Percentiles rank a stretch among this genome's conserved stretches.
Evolutionary conservation across 805 yeast species (phyloP).

Genomic region (Wickerhamiella shivajii): DNA sequence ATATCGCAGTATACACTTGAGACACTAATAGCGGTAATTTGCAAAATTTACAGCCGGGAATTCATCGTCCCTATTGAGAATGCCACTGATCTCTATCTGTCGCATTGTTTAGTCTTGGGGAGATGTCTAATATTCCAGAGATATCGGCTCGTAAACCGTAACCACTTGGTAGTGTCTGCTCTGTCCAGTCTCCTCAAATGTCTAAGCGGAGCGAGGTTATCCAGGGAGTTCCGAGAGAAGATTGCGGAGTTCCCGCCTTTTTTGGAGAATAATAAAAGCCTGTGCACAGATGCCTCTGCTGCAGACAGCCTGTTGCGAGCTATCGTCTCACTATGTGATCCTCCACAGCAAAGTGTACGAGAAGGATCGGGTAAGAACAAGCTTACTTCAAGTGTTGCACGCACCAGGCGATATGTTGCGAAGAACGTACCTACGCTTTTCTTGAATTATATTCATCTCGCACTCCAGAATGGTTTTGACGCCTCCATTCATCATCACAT

Average conservation of each 20-base stretch:
- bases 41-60: conserved; percentile 18
- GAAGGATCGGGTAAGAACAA: conserved; percentile 24
- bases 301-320: conserved; percentile 36
- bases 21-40: conserved; percentile 30
- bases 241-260: conserved; percentile 1
- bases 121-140: conserved; percentile 54
- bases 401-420: conserved; percentile 33
- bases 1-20: conserved; percentile 58
- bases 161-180: conserved; percentile 44
- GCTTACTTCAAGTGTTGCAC: conserved; percentile 40
- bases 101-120: conserved; percentile 39
- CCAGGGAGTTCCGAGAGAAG: conserved; percentile 7
- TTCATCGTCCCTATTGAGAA: conserved; percentile 10
- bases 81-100: conserved; percentile 25
- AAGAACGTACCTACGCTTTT: conserved; percentile 25
- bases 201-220: conserved; percentile 22
- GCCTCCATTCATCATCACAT: conserved; percentile 35
- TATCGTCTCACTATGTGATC: conserved; percentile 60
- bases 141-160: conserved; percentile 52
- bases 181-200: conserved; percentile 38
- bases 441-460: conserved; percentile 46
- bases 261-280: neutral
- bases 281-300: conserved; percentile 11
- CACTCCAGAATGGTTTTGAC: conserved; percentile 37
- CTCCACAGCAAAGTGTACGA: conserved; percentile 28